Base-by-base conservation (phyloP, 306 rosid species). In the Astragalus membranaceus region DNA sequence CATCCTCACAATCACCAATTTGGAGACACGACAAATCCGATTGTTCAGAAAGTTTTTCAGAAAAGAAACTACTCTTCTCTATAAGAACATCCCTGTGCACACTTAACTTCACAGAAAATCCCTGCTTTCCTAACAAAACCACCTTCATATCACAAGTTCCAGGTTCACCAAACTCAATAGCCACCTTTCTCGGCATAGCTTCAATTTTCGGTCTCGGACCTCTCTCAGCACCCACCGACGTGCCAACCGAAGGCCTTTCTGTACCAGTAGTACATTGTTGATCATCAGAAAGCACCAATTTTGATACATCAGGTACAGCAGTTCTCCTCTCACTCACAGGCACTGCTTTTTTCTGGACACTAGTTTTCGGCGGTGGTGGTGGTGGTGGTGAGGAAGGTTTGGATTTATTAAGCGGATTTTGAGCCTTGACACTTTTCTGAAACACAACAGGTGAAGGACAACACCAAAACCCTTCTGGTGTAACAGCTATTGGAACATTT, bases 391-490 rank as follows among this genome's bases (percentile, higher is more conserved):
- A 84, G 20, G 96, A 65, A 58, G 88, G 57, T 81, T 94, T 66
- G 85, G 83, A 63, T 83, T 42, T 94, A 78, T 88, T 86, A 17
- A 87, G 63, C 57, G 98, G 85, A 57, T 85, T 88, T 70, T 90
- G 97, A 70, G 82, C 49, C 79, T 88, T 94, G 17, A 81, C 78
- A 70, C 84, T 87, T 83, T 88, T 94, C 67, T 94, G 98, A 78
- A 94, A 94, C 82, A 77, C 97, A 75, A 87, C 96, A 69, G 98
- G 98, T 9, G 98, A 90, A 84, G 98, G 98, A 58, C 98, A 94
- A 67, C 98, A 94, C 98, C 98, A 94, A 71, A 94, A 94, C 5
- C 97, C 98, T 86, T 94, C 98, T 7, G 98, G 97, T 54, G 98
- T 94, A 26, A 94, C 96, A 52, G 98, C 98, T 74, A 94, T 90